These are phyloP conservation scores for Saturnispora diversa DNA, from an alignment of 805 yeast species.

Conservation along the genomic window DNA sequence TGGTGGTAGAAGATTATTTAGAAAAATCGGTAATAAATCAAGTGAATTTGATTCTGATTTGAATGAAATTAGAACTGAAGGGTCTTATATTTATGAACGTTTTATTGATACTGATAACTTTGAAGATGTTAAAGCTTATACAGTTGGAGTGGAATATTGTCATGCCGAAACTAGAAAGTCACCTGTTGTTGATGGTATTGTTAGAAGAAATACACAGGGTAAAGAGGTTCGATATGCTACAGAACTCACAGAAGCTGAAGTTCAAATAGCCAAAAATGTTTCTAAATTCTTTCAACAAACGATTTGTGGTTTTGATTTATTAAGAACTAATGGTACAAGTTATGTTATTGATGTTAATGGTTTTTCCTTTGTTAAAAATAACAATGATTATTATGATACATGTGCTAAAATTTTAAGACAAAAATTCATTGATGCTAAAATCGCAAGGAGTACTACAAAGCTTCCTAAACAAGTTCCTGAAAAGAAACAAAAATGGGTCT, in stretches of 20 bases:
- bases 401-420: constrained; percentile 72
- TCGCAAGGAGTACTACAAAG: constrained; percentile 34
- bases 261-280: constrained; percentile 70
- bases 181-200: constrained; percentile 99
- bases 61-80: constrained; percentile 69
- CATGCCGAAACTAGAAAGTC: constrained; percentile 98
- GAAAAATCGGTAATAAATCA: constrained; percentile 95
- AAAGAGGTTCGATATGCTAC: constrained; percentile 92
- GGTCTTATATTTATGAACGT: constrained; percentile 85
- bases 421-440: constrained; percentile 59
- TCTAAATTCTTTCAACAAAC: constrained; percentile 77
- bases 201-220: constrained; percentile 93
- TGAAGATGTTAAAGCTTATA: constrained; percentile 97
- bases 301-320: constrained; percentile 92
- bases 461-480: constrained; percentile 38
- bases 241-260: constrained; percentile 65
- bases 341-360: constrained; percentile 98
- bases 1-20: constrained; percentile 89
- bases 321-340: constrained; percentile 80
- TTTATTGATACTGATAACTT: constrained; percentile 97
- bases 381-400: constrained; percentile 72
- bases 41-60: constrained; percentile 89
- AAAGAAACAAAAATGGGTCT: constrained; percentile 87
- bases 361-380: constrained; percentile 94
- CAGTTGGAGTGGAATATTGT: constrained; percentile 85